Evolutionary conservation across 1,139 yeast genomes (phyloP), one percentile per base, ranked within the genome.

Genomic region (Blastobotrys aristatus): DNA sequence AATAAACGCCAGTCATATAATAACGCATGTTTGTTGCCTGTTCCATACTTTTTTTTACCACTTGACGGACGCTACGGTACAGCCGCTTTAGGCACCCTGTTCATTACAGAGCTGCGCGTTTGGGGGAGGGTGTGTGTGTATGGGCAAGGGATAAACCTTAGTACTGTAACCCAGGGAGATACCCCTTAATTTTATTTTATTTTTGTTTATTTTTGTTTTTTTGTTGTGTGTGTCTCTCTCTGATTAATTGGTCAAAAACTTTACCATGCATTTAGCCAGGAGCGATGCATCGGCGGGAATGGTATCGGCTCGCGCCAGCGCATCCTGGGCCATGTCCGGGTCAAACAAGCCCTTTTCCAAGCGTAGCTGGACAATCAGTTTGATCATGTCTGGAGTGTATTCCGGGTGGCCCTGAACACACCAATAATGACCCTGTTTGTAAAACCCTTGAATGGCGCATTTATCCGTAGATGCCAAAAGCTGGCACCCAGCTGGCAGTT

Each of bases 391-490:
- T 1, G 72, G 66, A 24, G 70, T 62, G 58, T 85, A 88, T 62
- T 89, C 97, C 0, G 97, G 96, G 60, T 89, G 97, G 0, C 96
- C 96, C 63, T 89, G 97, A 57, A 87, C 78, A 0, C 94, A 78
- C 39, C 87, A 67, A 3, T 82, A 50, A 45, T 71, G 70, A 18
- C 70, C 52, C 6, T 70, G 67, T 50, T 68, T 71, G 53, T 76
- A 79, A 54, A 73, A 78, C 50, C 42, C 95, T 85, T 89, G 96
- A 31, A 79, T 67, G 1, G 66, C 60, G 54, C 94, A 82, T 42
- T 67, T 70, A 0, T 69, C 66, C 10, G 83, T 76, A 4, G 75
- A 65, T 61, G 53, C 73, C 64, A 67, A 50, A 39, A 68, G 55
- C 40, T 64, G 64, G 41, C 75, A 73, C 10, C 51, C 53, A 11